phyloP scores from a whole-genome alignment of 495 filamentous ascomycete species.

The Rostrohypoxylon terebratum region DNA sequence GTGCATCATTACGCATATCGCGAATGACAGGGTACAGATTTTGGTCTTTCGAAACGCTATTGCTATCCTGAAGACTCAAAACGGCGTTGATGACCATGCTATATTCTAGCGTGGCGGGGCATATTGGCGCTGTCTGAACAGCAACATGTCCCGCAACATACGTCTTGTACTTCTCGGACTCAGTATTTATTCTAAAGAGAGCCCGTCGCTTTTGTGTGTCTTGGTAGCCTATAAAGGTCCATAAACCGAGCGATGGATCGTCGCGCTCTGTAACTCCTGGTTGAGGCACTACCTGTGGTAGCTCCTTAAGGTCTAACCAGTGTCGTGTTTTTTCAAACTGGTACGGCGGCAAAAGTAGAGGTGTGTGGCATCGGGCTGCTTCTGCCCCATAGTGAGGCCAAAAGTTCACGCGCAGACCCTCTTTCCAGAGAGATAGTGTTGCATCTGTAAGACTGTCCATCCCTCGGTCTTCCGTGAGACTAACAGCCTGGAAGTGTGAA shows the following conservation, averaged over 20 bases:
- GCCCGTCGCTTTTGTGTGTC: conserved; percentile 46
- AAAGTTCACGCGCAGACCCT: conserved; percentile 55
- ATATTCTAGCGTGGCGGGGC: neutral
- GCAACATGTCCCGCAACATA: conserved; percentile 58
- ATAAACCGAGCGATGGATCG: conserved; percentile 39
- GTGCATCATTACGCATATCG: neutral
- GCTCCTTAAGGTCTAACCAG: conserved; percentile 50
- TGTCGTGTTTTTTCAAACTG: conserved; percentile 55
- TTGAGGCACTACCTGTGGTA: neutral
- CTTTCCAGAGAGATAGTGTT: conserved; percentile 62
- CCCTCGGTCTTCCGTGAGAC: conserved; percentile 53
- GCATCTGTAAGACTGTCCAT: conserved; percentile 54
- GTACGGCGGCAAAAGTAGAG: conserved; percentile 56
- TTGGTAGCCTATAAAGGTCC: conserved; percentile 56
- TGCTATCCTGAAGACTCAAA: neutral
- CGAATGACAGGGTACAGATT: neutral
- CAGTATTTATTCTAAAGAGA: conserved; percentile 61
- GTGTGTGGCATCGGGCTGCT: conserved; percentile 38
- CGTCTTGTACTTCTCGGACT: conserved; percentile 49
- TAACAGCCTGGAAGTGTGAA: conserved; percentile 56
- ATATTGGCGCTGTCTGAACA: conserved; percentile 31
- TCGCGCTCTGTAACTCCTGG: conserved; percentile 4
- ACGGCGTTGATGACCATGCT: conserved; percentile 1
- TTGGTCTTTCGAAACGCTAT: neutral
- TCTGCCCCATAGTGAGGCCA: conserved; percentile 63